Conservation (phyloP, 768 basidiomycete species). For the Glaciozyma antarctica region DNA sequence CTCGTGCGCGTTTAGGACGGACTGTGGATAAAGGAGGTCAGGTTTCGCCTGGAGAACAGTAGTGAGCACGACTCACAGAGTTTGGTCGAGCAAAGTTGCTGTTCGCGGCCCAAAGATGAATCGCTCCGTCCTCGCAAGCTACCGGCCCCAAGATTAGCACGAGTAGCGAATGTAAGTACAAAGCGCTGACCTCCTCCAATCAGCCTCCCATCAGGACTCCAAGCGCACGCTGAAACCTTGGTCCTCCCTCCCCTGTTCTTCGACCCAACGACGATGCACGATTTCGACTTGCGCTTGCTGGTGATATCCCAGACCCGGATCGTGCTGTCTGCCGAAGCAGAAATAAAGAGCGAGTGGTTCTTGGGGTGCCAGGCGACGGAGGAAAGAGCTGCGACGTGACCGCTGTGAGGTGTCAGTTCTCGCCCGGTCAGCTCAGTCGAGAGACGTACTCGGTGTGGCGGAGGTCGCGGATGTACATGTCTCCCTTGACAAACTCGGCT, state of each 20-base stretch:
- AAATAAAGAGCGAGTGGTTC: slow-evolving; percentile 73
- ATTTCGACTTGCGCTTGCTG: slow-evolving; percentile 85
- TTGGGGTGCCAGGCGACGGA: slow-evolving; percentile 90
- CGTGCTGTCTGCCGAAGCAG: slow-evolving; percentile 89
- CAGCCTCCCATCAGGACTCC: slow-evolving; percentile 76
- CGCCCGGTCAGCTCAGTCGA: not conserved
- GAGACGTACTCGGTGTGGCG: slow-evolving; percentile 82
- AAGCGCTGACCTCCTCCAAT: slow-evolving; percentile 53
- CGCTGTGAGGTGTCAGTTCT: slow-evolving; percentile 46
- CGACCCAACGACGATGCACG: slow-evolving; percentile 90
- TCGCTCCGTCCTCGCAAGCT: slow-evolving; percentile 70
- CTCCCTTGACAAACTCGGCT: slow-evolving; percentile 65
- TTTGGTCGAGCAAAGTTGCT: slow-evolving; percentile 91
- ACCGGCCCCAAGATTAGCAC: not conserved
- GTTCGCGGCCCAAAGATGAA: slow-evolving; percentile 85
- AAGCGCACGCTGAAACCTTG: slow-evolving; percentile 75
- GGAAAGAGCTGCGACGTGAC: slow-evolving; percentile 85
- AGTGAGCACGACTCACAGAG: slow-evolving; percentile 10
- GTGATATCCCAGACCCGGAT: slow-evolving; percentile 96
- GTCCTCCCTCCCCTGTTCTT: slow-evolving; percentile 91
- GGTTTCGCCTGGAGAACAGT: not conserved
- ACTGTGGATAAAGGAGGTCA: slow-evolving; percentile 38
- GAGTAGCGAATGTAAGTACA: slow-evolving; percentile 34
- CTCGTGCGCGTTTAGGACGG: slow-evolving; percentile 73
- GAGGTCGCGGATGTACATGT: slow-evolving; percentile 97